These are phyloP conservation scores for Termitomyces sp. DNA, from an alignment of 768 basidiomycete genomes.

Conservation along the genomic window DNA sequence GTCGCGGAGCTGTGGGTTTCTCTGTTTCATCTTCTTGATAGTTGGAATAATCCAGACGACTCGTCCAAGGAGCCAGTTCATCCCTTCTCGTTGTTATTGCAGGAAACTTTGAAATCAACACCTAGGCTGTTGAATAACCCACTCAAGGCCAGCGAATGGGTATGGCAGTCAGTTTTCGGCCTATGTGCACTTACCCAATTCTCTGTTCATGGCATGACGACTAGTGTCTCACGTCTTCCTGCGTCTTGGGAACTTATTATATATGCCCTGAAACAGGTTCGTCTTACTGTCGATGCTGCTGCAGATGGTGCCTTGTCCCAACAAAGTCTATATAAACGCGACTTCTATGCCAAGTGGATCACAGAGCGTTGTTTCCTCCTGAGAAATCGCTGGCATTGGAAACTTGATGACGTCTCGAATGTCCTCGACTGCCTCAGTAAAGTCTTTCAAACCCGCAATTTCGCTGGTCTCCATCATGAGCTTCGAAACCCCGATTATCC, in stretches of 20 bases:
- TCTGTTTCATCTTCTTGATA: slow-evolving; percentile 52
- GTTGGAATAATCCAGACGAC: slow-evolving; percentile 12
- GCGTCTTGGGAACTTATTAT: slow-evolving; percentile 65
- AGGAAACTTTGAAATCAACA: slow-evolving; percentile 23
- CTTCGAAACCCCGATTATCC: slow-evolving; percentile 53
- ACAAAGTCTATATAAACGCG: slow-evolving; percentile 45
- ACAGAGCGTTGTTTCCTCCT: slow-evolving; percentile 72
- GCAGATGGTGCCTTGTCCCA: slow-evolving; percentile 33
- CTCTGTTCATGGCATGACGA: slow-evolving; percentile 42
- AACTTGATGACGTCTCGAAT: slow-evolving; percentile 44
- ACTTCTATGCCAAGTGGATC: slow-evolving; percentile 66
- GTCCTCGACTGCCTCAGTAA: slow-evolving; percentile 63
- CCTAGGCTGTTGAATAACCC: slow-evolving; percentile 22
- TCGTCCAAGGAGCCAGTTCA: slow-evolving; percentile 16
- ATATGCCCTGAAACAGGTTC: slow-evolving; percentile 52
- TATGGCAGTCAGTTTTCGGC: slow-evolving; percentile 69
- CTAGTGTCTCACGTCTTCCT: slow-evolving; percentile 30
- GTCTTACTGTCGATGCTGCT: slow-evolving; percentile 42
- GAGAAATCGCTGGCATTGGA: slow-evolving; percentile 75
- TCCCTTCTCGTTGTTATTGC: slow-evolving; percentile 43
- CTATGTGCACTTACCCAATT: slow-evolving; percentile 79
- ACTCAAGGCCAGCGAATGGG: slow-evolving; percentile 51
- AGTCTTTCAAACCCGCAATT: slow-evolving; percentile 74
- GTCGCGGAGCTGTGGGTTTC: slow-evolving; percentile 72
- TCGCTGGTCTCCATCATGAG: slow-evolving; percentile 63